These are phyloP conservation scores for Nannizziopsis barbatae DNA, from an alignment of 2,329 filamentous ascomycete genomes.

Conservation along the genomic window DNA sequence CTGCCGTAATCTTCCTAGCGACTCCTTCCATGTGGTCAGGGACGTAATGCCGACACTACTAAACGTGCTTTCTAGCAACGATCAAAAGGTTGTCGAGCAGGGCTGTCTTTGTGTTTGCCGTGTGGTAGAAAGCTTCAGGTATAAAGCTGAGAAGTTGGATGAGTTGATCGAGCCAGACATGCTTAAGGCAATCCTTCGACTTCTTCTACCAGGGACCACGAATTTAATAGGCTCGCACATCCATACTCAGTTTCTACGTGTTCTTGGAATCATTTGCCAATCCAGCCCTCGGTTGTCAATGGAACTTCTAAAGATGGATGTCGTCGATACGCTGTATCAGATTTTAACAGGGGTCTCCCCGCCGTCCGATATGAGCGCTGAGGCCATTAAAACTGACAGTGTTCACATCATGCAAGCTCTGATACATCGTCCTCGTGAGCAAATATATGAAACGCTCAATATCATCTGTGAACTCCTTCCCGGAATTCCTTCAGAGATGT, in stretches of 20 bases:
- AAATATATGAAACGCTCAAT: constrained; percentile 93
- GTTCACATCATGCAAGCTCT: constrained; percentile 98
- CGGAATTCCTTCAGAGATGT: constrained; percentile 47
- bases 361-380: constrained; percentile 61
- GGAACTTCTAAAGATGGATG: constrained; percentile 88
- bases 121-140: constrained; percentile 94
- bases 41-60: constrained; percentile 95
- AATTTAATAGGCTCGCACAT: constrained; percentile 91
- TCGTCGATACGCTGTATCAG: constrained; percentile 95
- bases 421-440: constrained; percentile 87
- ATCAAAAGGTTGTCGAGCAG: constrained; percentile 94
- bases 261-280: constrained; percentile 78
- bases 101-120: constrained; percentile 89
- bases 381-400: constrained; percentile 64
- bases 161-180: constrained; percentile 83
- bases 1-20: constrained; percentile 89
- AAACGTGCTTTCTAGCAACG: constrained; percentile 79
- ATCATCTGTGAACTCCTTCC: constrained; percentile 93
- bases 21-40: constrained; percentile 80
- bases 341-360: constrained; percentile 93
- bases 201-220: constrained; percentile 84
- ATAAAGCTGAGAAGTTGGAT: constrained; percentile 76
- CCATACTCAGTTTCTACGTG: constrained; percentile 89
- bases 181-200: constrained; percentile 69
- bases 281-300: constrained; percentile 78